Evolutionary conservation across 2,329 filamentous ascomycete species (phyloP), one percentile per base, ranked within the genome.

Genomic region (Fusarium armeniacum): DNA sequence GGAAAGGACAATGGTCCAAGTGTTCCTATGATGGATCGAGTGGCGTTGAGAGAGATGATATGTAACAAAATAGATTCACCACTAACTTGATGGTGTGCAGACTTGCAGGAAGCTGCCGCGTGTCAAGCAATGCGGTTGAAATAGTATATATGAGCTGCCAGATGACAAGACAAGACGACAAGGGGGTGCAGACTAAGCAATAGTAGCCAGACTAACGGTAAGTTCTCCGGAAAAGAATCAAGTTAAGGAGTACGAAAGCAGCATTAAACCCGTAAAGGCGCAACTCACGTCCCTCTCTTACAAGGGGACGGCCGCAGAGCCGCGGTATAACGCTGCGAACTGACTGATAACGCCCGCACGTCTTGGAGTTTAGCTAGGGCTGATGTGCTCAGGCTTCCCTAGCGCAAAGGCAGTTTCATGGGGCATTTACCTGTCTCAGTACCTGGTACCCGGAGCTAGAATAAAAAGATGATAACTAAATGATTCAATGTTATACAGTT

Each of bases 321-420:
- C 47, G 57, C 46, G 65, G 47, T 53, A 32, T 46, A 43, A 67
- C 32, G 28, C 38, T 57, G 38, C 36, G 30, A 43, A 70, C 53
- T 69, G n/a, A 53, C 40, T 40, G 55, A 45, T 47, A 62, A 70
- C 67, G 67, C 68, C 68, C 68, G 68, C 67, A 70, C 22, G 46
- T 45, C 50, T 45, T 35, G 51, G 43, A 45, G 30, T 55, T 57
- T 40, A 47, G 53, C 49, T 58, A 49, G 50, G 51, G 36, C 58
- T 69, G 50, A 63, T 69, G 49, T 60, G 51, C n/a, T 40, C 46
- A 57, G 59, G 64, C 50, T 32, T 63, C 24, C 58, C 35, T 72
- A 62, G 65, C 59, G 67, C n/a, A 58, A 53, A 64, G 58, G 58
- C 24, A 61, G 44, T 54, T 47, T 43, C 16, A 58, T 38, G 41